Conservation (phyloP, 2,329 filamentous ascomycete species). For the Ascochyta fabae region DNA sequence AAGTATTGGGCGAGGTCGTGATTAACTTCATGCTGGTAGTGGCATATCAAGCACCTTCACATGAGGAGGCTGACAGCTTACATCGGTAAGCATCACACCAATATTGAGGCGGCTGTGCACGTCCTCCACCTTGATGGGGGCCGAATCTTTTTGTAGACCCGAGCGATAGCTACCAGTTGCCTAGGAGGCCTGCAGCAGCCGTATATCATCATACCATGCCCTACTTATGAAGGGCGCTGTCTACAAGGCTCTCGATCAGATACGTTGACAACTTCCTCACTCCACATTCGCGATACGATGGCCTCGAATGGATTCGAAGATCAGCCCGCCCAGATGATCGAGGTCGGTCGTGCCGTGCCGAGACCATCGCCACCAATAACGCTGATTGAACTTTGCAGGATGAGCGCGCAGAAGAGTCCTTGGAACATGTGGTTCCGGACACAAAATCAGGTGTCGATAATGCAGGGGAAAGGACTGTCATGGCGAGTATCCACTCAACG, state of each 20-base stretch:
- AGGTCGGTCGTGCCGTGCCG: slow-evolving; percentile 26
- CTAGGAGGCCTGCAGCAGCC: slow-evolving; percentile 40
- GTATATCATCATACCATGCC: slow-evolving; percentile 34
- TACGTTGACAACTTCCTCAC: neutral
- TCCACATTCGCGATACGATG: slow-evolving; percentile 26
- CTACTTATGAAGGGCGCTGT: slow-evolving; percentile 20
- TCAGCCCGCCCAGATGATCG: slow-evolving; percentile 25
- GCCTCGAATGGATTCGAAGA: slow-evolving; percentile 22
- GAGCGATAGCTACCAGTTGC: slow-evolving; percentile 12
- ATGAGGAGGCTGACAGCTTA: neutral
- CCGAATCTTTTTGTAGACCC: slow-evolving; percentile 26
- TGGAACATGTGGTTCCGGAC: slow-evolving; percentile 22
- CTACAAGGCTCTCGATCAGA: slow-evolving; percentile 31
- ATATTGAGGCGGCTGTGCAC: slow-evolving; percentile 32
- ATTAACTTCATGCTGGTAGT: neutral
- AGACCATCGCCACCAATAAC: slow-evolving; percentile 21
- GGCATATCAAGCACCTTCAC: neutral
- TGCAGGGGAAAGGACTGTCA: slow-evolving; percentile 22
- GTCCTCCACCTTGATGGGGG: slow-evolving; percentile 15
- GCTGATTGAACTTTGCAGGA: slow-evolving; percentile 34
- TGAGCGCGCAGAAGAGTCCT: slow-evolving; percentile 17
- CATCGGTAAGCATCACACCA: neutral
- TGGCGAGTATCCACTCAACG: slow-evolving; percentile 18
- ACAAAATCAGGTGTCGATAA: slow-evolving; percentile 34
- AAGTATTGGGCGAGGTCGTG: neutral